Base-by-base conservation (phyloP, 176 grass and related monocot genomes). In the Thalia dealbata region DNA sequence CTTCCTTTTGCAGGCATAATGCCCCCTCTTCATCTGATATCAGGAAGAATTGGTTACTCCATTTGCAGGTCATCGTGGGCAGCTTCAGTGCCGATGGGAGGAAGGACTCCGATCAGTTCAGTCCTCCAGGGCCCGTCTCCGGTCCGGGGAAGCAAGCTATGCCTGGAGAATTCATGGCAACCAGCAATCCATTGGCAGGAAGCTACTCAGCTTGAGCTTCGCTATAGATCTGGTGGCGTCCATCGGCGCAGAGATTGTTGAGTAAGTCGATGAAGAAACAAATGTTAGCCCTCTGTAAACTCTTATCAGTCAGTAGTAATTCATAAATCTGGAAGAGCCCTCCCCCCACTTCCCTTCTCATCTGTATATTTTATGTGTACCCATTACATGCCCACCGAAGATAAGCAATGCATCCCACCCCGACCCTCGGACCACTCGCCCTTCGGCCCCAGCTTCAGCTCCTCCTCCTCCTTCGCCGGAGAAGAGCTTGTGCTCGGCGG, bases 41-140 rank as follows among this genome's bases (percentile, higher is more conserved):
- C 24, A 26, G 7, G 27, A 26, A 63, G 61, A 28, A 63, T 63
- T 63, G 61, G 61, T 63, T 28, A 63, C 45, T 48, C 11, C 56
- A 64, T 30, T 61, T 68, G 65, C 65, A 68, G 65, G 21, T 68
- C 19, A 43, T 68, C 21, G 19, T 68, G 18, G 65, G 65, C 65
- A 44, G 65, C 65, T 68, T 68, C n/a, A 45, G 15, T 22, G 6
- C 19, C 10, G 30, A 68, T 42, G 65, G 35, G 65, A 44, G 21
- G 30, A 68, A 68, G 38, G 38, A 68, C 22, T 4, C 65, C 16
- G 30, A 43, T 13, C 32, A 43, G 13, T 3, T 38, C 18, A 32
- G 30, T 38, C 6, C 0, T 21, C 28, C 27, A 18, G 14, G 30
- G 64, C 16, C 29, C 3, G 61, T 24, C 1, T 38, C 27, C 1